A percentile compares a stretch with the other conserved stretches of the same genome.
These are phyloP conservation scores for Oryza nivara DNA, from an alignment of 176 grass and related monocot species.

Conservation along the genomic window DNA sequence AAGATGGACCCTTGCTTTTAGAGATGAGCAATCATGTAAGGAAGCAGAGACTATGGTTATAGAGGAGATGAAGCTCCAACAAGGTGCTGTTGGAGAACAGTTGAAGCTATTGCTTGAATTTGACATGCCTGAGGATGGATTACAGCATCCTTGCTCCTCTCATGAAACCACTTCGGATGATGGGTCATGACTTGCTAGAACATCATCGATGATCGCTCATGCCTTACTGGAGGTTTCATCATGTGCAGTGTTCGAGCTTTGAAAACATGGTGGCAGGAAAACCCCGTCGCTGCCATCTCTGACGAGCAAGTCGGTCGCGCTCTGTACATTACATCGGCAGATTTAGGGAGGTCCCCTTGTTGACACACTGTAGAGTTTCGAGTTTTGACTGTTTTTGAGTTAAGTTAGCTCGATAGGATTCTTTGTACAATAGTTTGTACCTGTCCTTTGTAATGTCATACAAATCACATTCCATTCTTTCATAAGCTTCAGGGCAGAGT, in stretches of 20 bases:
- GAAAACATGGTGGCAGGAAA: slow-evolving; percentile 6
- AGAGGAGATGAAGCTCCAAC: slow-evolving; percentile 68
- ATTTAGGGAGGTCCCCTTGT: slow-evolving; percentile 39
- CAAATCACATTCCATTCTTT: slow-evolving; percentile 71
- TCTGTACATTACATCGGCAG: slow-evolving; percentile 53
- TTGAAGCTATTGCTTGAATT: slow-evolving; percentile 67
- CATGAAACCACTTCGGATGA: slow-evolving; percentile 40
- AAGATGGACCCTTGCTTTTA: slow-evolving; percentile 96
- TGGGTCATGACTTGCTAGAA: slow-evolving; percentile 5
- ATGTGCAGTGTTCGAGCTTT: slow-evolving; percentile 35
- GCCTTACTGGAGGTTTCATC: slow-evolving; percentile 22
- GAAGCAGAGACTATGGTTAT: slow-evolving; percentile 71
- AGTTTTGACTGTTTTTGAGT: slow-evolving; percentile 50
- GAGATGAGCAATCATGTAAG: slow-evolving; percentile 73
- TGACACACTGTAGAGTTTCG: slow-evolving; percentile 64
- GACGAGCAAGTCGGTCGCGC: not conserved
- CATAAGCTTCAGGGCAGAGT: slow-evolving; percentile 52
- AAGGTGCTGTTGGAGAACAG: slow-evolving; percentile 54
- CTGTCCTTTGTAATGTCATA: slow-evolving; percentile 62
- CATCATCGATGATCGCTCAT: slow-evolving; percentile 16
- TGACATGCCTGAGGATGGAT: slow-evolving; percentile 53
- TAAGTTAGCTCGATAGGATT: slow-evolving; percentile 60
- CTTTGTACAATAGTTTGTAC: slow-evolving; percentile 84
- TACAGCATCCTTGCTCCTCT: slow-evolving; percentile 33
- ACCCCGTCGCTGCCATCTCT: slow-evolving; percentile 11